Evolutionary conservation across 306 rosid species (phyloP), one percentile per base, ranked within the genome.

Genomic region (Castanea sativa): DNA sequence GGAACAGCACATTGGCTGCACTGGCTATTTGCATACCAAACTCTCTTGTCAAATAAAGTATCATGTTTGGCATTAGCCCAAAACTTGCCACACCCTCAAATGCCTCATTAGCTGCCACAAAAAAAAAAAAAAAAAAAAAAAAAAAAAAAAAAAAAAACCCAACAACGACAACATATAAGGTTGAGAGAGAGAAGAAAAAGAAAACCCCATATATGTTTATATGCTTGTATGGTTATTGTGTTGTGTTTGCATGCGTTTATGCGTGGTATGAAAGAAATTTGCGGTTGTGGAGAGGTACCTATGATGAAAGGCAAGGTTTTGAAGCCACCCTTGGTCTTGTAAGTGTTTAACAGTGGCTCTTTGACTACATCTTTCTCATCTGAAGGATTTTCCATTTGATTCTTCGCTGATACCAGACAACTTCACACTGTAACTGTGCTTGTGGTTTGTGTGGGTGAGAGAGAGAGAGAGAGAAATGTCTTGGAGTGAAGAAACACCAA

Each of bases 1-100:
- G 74, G 63, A 78, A 77, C n/a, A 82, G 38, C 10, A 78, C 29
- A 21, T 64, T 77, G 52, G 82, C 35, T 4, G 79, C 82, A 25
- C 3, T 7, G 16, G 72, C 65, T 21, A 52, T 53, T 21, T 41
- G 18, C 82, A 82, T 41, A 13, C 75, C 75, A 45, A 73, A 82
- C 20, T 43, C 79, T 58, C 56, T 73, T 1, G 82, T 82, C 79
- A 82, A 55, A 73, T 82, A 82, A 14, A 82, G 55, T 12, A 82
- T 78, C 82, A 82, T 77, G 65, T 57, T 73, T 23, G 85, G 82
- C 25, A 15, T 4, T 15, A 82, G 49, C 57, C 85, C 85, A 69
- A 16, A 3, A 65, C 67, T 77, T 4, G 85, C 78, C 8, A 45
- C 33, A 9, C 41, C 78, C 79, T 82, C 82, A 73, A 82, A 60